Evolutionary conservation across 805 yeast species (phyloP), one percentile per base, ranked within the genome.

Genomic region (Candida corydali): DNA sequence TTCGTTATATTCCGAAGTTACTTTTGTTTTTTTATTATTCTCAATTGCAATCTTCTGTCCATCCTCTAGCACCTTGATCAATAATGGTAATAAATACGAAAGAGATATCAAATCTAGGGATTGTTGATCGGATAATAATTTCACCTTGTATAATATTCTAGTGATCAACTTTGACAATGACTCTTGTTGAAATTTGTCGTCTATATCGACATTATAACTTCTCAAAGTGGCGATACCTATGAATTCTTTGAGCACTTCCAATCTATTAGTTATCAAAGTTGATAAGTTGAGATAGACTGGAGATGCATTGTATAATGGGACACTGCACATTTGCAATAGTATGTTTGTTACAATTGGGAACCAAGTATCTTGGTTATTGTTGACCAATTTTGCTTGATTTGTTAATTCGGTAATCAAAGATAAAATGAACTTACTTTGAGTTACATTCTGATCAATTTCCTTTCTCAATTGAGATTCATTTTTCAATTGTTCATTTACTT

Each of bases 1-100:
- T 55, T 86, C 95, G 38, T 86, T 91, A 54, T 81, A 84, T 49
- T 86, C 94, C 2, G 80, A 65, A 20, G 79, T 81, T 1, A 71
- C 64, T 5, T 59, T 62, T 34, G 58, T 54, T 50, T 77, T 80
- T 30, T 66, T 69, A 3, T 80, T 65, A 48, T 74, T 76, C 43
- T 65, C 72, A 36, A 75, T 49, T 1, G 83, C 75, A 28, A 70
- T 75, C 1, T 52, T 59, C 39, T 78, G 80, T 41, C 94, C 93
- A 31, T 70, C 74, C 37, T 78, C 77, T 45, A 88, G 63, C 6
- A 86, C 84, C 38, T 73, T 73, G 11, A 78, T 75, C 32, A 91
- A 58, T 43, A 91, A 61, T 1, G 98, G 97, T 31, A 87, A 63
- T 14, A 84, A 55, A 55, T 85, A 93, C 28, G 82, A 76, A 48